These are phyloP conservation scores for Akebia trifoliata DNA, from an alignment of 164 flowering plant species.

Conservation along the genomic window DNA sequence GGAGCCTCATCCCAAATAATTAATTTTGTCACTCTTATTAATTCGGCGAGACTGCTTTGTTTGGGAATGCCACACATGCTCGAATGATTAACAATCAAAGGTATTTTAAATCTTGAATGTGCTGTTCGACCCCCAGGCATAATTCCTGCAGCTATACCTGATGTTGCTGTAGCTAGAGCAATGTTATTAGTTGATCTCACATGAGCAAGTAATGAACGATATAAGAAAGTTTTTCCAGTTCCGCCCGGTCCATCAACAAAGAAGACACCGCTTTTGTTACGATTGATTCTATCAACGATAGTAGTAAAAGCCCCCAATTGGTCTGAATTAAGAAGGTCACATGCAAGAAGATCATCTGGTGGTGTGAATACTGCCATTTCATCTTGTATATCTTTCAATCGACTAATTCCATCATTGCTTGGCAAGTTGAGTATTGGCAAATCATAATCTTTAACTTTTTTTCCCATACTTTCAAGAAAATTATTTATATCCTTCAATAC, in stretches of 20 bases:
- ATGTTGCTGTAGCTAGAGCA: background rate
- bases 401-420: too few species aligned
- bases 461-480: too few species aligned
- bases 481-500: too few species aligned
- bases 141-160: background rate
- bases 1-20: conserved; percentile 17
- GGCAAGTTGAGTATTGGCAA: too few species aligned
- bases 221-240: background rate
- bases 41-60: background rate
- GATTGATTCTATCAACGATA: background rate
- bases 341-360: too few species aligned
- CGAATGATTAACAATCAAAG: background rate
- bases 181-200: background rate
- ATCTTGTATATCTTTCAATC: too few species aligned
- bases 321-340: too few species aligned
- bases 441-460: too few species aligned
- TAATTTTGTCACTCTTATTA: background rate
- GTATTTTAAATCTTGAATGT: conserved; percentile 2
- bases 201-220: background rate
- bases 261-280: background rate
- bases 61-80: background rate
- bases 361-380: too few species aligned
- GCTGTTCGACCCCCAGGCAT: background rate
- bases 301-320: background rate
- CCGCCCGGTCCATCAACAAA: conserved; percentile 4